phyloP scores from a whole-genome alignment of 768 basidiomycete species.

The Tephrocybe sp. region DNA sequence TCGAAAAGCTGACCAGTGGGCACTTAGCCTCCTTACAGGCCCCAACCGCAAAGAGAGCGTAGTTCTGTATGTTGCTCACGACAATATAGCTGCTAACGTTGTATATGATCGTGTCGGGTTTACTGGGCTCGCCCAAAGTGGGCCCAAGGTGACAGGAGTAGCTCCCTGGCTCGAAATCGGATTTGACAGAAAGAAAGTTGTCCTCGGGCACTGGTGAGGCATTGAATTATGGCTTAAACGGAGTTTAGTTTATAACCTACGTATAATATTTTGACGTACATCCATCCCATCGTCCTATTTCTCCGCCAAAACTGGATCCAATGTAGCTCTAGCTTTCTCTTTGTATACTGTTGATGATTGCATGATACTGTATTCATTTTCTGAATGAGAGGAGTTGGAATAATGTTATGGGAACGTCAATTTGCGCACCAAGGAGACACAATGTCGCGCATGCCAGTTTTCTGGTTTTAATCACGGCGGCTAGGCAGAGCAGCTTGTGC shows the following conservation, averaged over 20 bases:
- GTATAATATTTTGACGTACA: background rate
- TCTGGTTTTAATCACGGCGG: slow-evolving; percentile 2
- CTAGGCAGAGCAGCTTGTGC: slow-evolving; percentile 32
- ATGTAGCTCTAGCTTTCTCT: slow-evolving; percentile 7
- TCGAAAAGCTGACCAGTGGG: slow-evolving; percentile 14
- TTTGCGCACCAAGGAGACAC: no score
- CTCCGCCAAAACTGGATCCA: background rate
- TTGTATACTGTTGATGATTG: background rate
- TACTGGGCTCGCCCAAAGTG: slow-evolving; percentile 41
- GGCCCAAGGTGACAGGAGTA: slow-evolving; percentile 36
- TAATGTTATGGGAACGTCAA: no score
- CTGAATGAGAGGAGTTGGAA: no score
- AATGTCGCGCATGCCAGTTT: background rate
- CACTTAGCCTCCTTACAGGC: slow-evolving; percentile 28
- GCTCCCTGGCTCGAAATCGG: slow-evolving; percentile 64
- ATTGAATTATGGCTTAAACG: background rate
- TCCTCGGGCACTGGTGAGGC: slow-evolving; percentile 68
- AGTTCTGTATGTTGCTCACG: slow-evolving; percentile 66
- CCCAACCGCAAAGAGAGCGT: slow-evolving; percentile 41
- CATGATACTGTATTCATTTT: no score
- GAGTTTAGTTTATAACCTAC: background rate
- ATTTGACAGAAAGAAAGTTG: slow-evolving; percentile 45
- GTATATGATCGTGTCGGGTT: slow-evolving; percentile 73
- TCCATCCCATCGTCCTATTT: background rate
- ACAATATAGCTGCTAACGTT: slow-evolving; percentile 49